Base-by-base conservation (phyloP, 305 asterid species). In the Striga hermonthica region DNA sequence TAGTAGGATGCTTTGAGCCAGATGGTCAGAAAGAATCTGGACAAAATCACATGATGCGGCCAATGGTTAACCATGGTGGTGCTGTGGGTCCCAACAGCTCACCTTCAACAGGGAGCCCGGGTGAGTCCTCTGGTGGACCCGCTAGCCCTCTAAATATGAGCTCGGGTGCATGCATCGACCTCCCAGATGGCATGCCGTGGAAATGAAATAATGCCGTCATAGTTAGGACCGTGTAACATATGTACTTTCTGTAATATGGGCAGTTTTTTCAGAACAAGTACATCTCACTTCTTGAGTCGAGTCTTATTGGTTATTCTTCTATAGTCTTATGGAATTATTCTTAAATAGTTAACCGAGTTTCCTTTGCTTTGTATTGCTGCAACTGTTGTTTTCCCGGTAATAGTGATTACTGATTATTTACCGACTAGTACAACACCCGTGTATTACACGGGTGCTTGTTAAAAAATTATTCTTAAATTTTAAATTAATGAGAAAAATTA, bases 121-220 rank as follows among this genome's bases (percentile, higher is more conserved):
- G 91, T 15, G 95, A 76, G 67, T 81, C 95, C 28, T 84, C 89
- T 3, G 89, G 91, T 15, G 88, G 88, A 9, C 71, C 73, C 28
- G 84, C 83, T 9, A 87, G 95, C 54, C 89, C 91, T 1, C 67
- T 82, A 34, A 77, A 80, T 74, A 75, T 75, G 62, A 77, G 79
- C 60, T 49, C 82, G 0, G 82, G 82, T 9, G 73, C 64, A 15
- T 80, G 69, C 58, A 64, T 72, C 36, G 81, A 72, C 45, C 39
- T 60, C 52, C 75, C 66, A 1, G 82, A 74, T 6, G 70, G 75
- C 76, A 73, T 79, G 79, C 80, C 79, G 0, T 83, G 88, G 93
- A 83, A 80, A 65, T 83, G 57, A 71, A 48, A 10, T 4, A 39
- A 14, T 16, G 12, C 10, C 5, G 28, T 38, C 14, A 40, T 14